phyloP scores from a whole-genome alignment of 2,329 filamentous ascomycete genomes.

The Ceratocystis alfenasii region DNA sequence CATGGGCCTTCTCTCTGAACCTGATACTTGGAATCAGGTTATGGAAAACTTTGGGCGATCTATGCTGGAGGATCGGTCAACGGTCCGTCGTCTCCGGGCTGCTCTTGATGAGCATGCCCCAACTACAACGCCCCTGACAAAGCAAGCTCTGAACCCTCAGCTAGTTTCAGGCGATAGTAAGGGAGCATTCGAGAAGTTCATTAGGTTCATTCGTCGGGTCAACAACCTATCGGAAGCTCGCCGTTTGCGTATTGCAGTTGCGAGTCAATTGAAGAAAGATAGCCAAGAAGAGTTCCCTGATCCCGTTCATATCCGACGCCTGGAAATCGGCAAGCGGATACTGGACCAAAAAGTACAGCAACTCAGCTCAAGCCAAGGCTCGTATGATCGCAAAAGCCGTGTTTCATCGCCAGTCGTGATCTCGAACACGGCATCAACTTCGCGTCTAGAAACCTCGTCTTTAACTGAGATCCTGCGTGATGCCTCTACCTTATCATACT shows the following conservation, averaged over 20 bases:
- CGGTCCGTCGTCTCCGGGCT: slow-evolving; percentile 79
- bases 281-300: slow-evolving; percentile 67
- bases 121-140: slow-evolving; percentile 55
- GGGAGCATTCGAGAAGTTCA: slow-evolving; percentile 86
- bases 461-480: slow-evolving; percentile 80
- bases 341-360: slow-evolving; percentile 81
- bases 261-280: slow-evolving; percentile 82
- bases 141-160: slow-evolving; percentile 61
- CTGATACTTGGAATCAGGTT: slow-evolving; percentile 94
- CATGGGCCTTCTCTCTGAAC: slow-evolving; percentile 69
- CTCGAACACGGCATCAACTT: slow-evolving; percentile 34
- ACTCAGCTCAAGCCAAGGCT: slow-evolving; percentile 33
- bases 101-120: slow-evolving; percentile 90
- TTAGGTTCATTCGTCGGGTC: slow-evolving; percentile 75
- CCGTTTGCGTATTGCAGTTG: slow-evolving; percentile 80
- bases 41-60: slow-evolving; percentile 81
- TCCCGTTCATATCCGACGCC: slow-evolving; percentile 69
- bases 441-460: slow-evolving; percentile 60
- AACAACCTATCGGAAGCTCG: slow-evolving; percentile 88
- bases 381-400: slow-evolving; percentile 13
- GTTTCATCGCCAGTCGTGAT: slow-evolving; percentile 24
- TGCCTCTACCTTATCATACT: slow-evolving; percentile 84
- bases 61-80: slow-evolving; percentile 88
- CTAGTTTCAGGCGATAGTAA: slow-evolving; percentile 76
- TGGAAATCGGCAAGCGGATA: slow-evolving; percentile 84